phyloP scores from a whole-genome alignment of 2,329 filamentous ascomycete species.

The Verticillium albo-atrum region DNA sequence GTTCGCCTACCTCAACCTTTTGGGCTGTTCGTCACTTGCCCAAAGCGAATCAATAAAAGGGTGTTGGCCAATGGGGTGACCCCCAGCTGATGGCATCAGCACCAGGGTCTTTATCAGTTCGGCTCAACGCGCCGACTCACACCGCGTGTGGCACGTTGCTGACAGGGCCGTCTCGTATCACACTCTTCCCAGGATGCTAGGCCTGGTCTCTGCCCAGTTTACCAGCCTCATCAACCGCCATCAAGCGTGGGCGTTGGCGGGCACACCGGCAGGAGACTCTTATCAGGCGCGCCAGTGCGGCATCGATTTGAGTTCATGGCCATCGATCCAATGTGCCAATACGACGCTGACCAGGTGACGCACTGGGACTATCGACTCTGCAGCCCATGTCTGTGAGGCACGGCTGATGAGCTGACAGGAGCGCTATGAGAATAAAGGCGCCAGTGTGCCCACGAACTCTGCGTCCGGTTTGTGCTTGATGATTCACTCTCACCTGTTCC shows the following conservation, averaged over 20 bases:
- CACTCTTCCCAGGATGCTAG: neutral
- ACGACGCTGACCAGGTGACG: neutral
- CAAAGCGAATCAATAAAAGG: neutral
- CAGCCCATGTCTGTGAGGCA: neutral
- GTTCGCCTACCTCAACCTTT: neutral
- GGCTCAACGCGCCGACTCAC: neutral
- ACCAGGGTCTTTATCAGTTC: neutral
- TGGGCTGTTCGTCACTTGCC: neutral
- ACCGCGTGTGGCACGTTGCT: neutral
- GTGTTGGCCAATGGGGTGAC: neutral
- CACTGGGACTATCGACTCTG: neutral
- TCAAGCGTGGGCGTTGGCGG: neutral
- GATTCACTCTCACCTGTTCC: neutral
- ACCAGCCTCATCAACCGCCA: neutral
- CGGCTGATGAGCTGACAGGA: neutral
- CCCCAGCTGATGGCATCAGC: neutral
- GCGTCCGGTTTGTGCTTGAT: neutral
- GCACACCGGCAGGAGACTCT: neutral
- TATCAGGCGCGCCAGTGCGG: neutral
- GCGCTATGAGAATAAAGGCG: neutral
- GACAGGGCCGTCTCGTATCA: neutral
- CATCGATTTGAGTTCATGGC: neutral
- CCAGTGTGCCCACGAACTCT: neutral
- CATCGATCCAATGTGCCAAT: neutral
- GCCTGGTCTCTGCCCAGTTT: neutral